Conservation (phyloP, 331 rosid species). For the Quercus tomentella region DNA sequence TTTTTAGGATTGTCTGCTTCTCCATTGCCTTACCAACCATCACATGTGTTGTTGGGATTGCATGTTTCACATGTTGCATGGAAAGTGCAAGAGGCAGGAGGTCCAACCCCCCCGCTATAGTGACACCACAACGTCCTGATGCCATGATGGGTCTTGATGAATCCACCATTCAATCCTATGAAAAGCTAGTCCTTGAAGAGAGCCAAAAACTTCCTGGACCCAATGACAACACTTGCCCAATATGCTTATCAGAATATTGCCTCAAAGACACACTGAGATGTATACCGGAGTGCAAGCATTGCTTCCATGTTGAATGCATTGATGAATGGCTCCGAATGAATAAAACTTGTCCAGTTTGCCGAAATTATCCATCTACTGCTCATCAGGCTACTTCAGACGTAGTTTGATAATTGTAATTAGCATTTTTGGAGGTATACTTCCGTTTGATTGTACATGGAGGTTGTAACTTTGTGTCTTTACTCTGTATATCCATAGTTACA, state of each 20-base stretch:
- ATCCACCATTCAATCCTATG: slow-evolving; percentile 62
- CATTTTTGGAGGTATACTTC: neutral
- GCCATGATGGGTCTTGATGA: slow-evolving; percentile 51
- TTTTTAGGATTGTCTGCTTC: slow-evolving; percentile 48
- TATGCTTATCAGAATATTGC: slow-evolving; percentile 67
- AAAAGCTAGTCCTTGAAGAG: slow-evolving; percentile 70
- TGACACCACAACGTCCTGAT: slow-evolving; percentile 26
- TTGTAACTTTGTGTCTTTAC: neutral
- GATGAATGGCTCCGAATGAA: slow-evolving; percentile 77
- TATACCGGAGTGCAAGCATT: slow-evolving; percentile 77
- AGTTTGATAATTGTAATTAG: neutral
- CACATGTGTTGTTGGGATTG: slow-evolving; percentile 31
- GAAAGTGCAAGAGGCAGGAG: slow-evolving; percentile 8
- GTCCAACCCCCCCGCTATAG: slow-evolving; percentile 14
- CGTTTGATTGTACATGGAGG: neutral
- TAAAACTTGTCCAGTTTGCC: slow-evolving; percentile 63
- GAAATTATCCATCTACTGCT: slow-evolving; percentile 63
- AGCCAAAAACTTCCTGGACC: slow-evolving; percentile 63
- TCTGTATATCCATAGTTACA: too few relatives aligned
- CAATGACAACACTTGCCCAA: slow-evolving; percentile 53
- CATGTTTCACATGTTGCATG: slow-evolving; percentile 42
- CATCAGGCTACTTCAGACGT: slow-evolving; percentile 7
- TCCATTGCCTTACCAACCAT: slow-evolving; percentile 44
- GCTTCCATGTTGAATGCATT: slow-evolving; percentile 75
- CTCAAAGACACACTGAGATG: slow-evolving; percentile 59